Conservation (phyloP, 441 rosid species). For the Pelargonium myrrhifolium region DNA sequence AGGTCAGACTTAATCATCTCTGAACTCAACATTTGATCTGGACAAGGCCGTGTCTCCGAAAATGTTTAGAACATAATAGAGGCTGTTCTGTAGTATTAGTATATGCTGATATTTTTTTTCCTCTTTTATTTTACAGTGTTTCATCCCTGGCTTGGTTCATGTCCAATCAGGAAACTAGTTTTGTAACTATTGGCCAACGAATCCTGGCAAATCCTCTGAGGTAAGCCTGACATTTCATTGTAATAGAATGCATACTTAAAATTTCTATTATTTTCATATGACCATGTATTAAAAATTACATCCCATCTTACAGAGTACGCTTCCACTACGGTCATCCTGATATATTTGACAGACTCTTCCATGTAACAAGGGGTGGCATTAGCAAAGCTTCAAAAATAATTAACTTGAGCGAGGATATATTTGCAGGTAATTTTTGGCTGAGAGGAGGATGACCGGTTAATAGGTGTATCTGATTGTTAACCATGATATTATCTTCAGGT, state of each 20-base stretch:
- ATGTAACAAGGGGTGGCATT: neutral
- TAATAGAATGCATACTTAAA: neutral
- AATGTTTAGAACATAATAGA: neutral
- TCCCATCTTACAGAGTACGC: neutral
- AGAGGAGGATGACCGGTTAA: neutral
- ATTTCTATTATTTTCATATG: neutral
- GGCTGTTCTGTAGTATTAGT: neutral
- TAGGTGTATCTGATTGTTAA: too few relatives aligned
- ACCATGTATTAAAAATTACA: neutral
- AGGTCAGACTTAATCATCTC: slow-evolving; percentile 39
- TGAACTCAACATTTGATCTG: slow-evolving; percentile 14
- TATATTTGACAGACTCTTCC: neutral
- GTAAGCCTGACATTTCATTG: slow-evolving; percentile 28
- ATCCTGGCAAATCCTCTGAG: slow-evolving; percentile 91
- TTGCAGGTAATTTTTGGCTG: neutral
- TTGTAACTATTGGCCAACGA: slow-evolving; percentile 94
- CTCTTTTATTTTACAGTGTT: slow-evolving; percentile 48
- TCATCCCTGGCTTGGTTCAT: slow-evolving; percentile 99
- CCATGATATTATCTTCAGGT: slow-evolving; percentile 33
- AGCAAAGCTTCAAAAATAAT: neutral
- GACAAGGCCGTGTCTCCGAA: neutral
- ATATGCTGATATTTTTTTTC: slow-evolving; percentile 16
- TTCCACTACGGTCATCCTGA: neutral
- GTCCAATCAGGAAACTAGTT: slow-evolving; percentile 98
- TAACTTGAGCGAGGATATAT: neutral